Percentiles rank a stretch among this genome's conserved stretches.
phyloP scores from a whole-genome alignment of 208 protist genomes.

The Trypanosoma avium region DNA sequence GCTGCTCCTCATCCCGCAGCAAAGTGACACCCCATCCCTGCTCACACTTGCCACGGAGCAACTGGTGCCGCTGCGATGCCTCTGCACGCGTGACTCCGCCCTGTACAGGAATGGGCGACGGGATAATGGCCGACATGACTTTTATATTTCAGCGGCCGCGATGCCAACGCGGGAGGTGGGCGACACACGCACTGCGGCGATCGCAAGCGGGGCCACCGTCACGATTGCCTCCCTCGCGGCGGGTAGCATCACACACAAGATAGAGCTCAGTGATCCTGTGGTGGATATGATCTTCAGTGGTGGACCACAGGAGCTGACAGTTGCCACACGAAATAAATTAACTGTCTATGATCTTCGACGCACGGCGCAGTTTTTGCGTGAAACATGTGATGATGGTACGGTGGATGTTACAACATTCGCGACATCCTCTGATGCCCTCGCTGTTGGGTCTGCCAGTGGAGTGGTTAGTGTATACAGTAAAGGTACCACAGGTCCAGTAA shows the following conservation, averaged over 20 bases:
- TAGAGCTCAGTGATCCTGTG: constrained; percentile 51
- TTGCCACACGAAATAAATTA: constrained; percentile 65
- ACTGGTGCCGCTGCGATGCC: constrained; percentile 58
- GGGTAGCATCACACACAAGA: constrained; percentile 54
- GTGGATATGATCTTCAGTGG: constrained; percentile 53
- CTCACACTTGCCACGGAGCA: constrained; percentile 67
- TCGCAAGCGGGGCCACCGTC: constrained; percentile 58
- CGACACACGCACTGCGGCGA: constrained; percentile 28
- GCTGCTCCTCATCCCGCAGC: constrained; percentile 58
- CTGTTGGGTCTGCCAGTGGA: constrained; percentile 67
- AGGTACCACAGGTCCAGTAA: constrained; percentile 22
- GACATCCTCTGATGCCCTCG: constrained; percentile 32
- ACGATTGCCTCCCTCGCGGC: constrained; percentile 65
- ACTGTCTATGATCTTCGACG: constrained; percentile 82
- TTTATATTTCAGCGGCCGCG: constrained; percentile 54
- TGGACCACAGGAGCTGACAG: constrained; percentile 45
- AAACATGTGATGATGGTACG: constrained; percentile 58
- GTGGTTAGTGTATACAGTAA: constrained; percentile 71
- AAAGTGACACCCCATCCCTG: constrained; percentile 57
- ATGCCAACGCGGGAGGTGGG: constrained; percentile 18
- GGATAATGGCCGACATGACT: constrained; percentile 59
- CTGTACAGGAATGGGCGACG: constrained; percentile 63
- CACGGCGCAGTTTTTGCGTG: constrained; percentile 51
- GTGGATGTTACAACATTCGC: constrained; percentile 68
- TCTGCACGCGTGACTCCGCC: constrained; percentile 62